These are phyloP conservation scores for Wickerhamiella sorbophila DNA, from an alignment of 805 yeast genomes.

Conservation along the genomic window DNA sequence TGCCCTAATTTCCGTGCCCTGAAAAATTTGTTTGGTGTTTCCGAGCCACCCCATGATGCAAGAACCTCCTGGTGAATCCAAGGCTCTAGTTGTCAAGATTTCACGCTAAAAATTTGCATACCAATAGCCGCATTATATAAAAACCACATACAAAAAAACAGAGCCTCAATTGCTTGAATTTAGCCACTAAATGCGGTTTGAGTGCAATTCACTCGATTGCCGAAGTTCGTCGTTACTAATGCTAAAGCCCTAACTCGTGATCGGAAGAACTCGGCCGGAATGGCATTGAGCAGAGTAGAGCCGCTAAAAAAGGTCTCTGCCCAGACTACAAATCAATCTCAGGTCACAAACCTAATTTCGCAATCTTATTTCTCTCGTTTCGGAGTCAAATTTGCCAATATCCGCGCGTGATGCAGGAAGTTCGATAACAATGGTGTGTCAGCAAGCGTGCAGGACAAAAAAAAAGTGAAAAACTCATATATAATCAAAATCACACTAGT, in stretches of 20 bases:
- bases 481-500: background rate
- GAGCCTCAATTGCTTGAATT: background rate
- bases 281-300: too few relatives aligned
- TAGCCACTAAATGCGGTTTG: background rate
- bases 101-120: too few relatives aligned
- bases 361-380: too few relatives aligned
- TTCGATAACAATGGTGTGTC: background rate
- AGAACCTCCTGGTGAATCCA: too few relatives aligned
- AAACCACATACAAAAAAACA: too few relatives aligned
- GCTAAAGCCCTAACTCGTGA: background rate
- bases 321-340: too few relatives aligned
- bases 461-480: conserved; percentile 3
- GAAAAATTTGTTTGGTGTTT: background rate
- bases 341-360: too few relatives aligned
- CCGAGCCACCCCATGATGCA: background rate
- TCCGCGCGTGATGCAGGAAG: background rate
- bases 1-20: conserved; percentile 2
- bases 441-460: conserved; percentile 3
- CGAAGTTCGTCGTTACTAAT: background rate
- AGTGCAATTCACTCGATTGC: background rate
- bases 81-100: too few relatives aligned
- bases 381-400: too few relatives aligned
- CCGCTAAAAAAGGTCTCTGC: too few relatives aligned
- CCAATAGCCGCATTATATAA: too few relatives aligned
- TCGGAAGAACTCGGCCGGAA: too few relatives aligned